Conservation (phyloP, 169 alveolate genomes). For the Cyclospora cayetanensis region DNA sequence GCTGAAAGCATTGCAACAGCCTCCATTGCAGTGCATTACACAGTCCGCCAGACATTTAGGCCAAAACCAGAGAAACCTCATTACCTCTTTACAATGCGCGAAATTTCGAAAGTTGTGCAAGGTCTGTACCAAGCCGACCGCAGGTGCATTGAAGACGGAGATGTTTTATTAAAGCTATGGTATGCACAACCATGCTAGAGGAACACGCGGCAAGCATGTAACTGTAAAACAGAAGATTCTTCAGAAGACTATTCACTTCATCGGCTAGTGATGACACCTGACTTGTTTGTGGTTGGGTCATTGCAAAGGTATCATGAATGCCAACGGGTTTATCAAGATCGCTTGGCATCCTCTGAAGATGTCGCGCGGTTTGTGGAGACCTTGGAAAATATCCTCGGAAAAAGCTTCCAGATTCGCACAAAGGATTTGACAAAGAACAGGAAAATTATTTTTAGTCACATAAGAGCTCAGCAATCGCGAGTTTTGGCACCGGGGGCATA, state of each 20-base stretch:
- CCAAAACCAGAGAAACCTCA: slow-evolving; percentile 95
- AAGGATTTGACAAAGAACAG: slow-evolving; percentile 77
- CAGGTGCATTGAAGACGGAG: slow-evolving; percentile 87
- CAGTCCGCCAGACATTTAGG: slow-evolving; percentile 85
- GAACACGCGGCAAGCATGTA: not conserved
- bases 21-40: slow-evolving; percentile 45
- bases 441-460: slow-evolving; percentile 79
- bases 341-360: slow-evolving; percentile 87
- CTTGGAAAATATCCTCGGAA: slow-evolving; percentile 82
- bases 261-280: too few relatives aligned
- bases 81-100: slow-evolving; percentile 95
- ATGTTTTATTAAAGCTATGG: slow-evolving; percentile 78
- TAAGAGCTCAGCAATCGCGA: slow-evolving; percentile 48
- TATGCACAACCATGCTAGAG: not conserved
- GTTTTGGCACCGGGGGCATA: slow-evolving; percentile 72
- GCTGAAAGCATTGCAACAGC: slow-evolving; percentile 84
- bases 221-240: too few relatives aligned
- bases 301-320: slow-evolving; percentile 93
- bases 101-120: slow-evolving; percentile 91
- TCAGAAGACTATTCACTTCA: too few relatives aligned
- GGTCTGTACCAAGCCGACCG: slow-evolving; percentile 91
- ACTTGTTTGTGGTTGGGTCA: not conserved
- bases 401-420: slow-evolving; percentile 75
- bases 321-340: slow-evolving; percentile 92
- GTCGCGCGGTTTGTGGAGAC: slow-evolving; percentile 82